Base-by-base conservation (phyloP, 2,329 filamentous ascomycete species). In the Raffaelea ambrosiae region DNA sequence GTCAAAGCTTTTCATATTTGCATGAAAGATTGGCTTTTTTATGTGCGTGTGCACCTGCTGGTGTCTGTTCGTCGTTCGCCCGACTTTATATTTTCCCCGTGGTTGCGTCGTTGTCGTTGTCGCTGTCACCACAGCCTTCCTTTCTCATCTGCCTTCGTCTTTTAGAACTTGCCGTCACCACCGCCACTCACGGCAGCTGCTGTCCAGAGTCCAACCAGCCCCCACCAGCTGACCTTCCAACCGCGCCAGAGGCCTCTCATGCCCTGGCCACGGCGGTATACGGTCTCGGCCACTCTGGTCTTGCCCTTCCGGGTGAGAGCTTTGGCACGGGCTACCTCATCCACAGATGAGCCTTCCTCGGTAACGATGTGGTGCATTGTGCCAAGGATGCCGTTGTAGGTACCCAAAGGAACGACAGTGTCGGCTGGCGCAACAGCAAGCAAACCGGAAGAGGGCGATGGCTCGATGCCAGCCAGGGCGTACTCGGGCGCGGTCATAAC, bases 351-450 rank as follows among this genome's bases (percentile, higher is more conserved):
- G 8, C 93, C 93, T 63, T 98, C 93, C 58, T 94, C 86, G 33
- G 83, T 76, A 1, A 86, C 76, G 52, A 98, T 93, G 51, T 79
- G 79, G 73, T 88, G 91, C 77, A 96, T 90, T 3, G 91, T 96
- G 3, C 88, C 87, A n/a, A 93, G 63, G 1, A 95, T 74, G n/a
- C 93, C 93, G 31, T 79, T 74, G 63, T 95, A 98, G 4, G 79
- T 79, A 3, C 89, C 90, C 0, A 87, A 74, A 3, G 86, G 81
- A 1, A 97, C 81, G 47, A 96, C 83, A 0, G 88, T 89, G 48
- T 88, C 81, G 41, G 86, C 14, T 48, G 22, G 39, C 45, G 1
- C 53, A 51, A 22, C 44, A 7, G 20, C 64, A 23, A 63, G 59
- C 35, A 46, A 29, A 40, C 59, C n/a, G 42, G 47, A 13, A 14